Percentiles rank a stretch among this genome's conserved stretches.
Evolutionary conservation across 441 rosid genomes (phyloP).

Genomic region (Metrosideros polymorpha): DNA sequence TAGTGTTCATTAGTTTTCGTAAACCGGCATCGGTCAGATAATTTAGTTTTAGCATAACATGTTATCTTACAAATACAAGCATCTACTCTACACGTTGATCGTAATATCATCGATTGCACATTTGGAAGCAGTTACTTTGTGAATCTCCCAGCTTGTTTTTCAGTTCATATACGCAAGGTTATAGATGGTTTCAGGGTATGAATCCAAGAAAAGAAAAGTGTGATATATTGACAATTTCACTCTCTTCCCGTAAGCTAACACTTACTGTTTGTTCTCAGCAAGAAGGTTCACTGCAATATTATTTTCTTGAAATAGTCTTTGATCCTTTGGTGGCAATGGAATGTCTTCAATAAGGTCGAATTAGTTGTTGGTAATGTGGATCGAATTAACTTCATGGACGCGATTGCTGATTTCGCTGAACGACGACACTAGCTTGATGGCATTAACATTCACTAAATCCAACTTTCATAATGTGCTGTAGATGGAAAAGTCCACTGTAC

Average conservation of each 20-base stretch:
- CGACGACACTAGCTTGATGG: neutral
- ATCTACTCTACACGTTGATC: neutral
- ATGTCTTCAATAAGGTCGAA: neutral
- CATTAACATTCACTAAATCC: neutral
- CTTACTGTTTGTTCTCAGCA: neutral
- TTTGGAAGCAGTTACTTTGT: neutral
- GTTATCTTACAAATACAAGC: neutral
- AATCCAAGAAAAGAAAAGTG: neutral
- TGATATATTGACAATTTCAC: neutral
- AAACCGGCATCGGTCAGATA: neutral
- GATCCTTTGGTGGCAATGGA: neutral
- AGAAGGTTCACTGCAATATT: neutral
- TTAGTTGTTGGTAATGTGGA: neutral
- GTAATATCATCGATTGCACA: neutral
- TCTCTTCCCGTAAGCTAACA: neutral
- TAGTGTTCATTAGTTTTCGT: neutral
- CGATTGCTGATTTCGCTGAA: neutral
- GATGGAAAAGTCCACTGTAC: neutral
- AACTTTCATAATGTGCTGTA: neutral
- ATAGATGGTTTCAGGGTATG: neutral
- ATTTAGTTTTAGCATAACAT: neutral
- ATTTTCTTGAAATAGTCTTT: neutral
- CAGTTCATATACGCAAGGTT: neutral
- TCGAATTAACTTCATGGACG: neutral
- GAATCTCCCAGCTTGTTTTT: neutral